Base-by-base conservation (phyloP, 257 asterid species). In the Nicotiana tomentosiformis region DNA sequence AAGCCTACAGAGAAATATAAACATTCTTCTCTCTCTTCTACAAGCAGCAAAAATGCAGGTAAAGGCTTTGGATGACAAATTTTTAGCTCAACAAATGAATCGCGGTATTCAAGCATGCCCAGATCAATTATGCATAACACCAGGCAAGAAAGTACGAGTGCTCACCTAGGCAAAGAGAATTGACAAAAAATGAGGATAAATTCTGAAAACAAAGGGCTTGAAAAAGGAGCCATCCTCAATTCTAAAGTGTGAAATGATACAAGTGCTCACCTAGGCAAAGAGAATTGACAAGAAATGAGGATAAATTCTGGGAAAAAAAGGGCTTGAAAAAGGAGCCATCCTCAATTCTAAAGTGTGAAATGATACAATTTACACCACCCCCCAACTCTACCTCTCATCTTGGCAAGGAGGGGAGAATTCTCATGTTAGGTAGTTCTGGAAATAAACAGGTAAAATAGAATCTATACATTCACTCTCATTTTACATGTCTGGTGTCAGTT, bases 141-240 rank as follows among this genome's bases (percentile, higher is more conserved):
- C 79, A 72, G 60, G 23, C 61, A 72, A 72, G 35, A 43, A 70
- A 46, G n/a, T 30, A 43, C 16, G 58, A n/a, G 37, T 43, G 58
- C 8, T 70, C 33, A 43, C 46, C 46, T 43, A 39, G 78, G 78
- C 20, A 3, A 43, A 70, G 58, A 43, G 35, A 70, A 43, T 3
- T n/a, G 78, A 5, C 78, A 70, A 55, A 78, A 43, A 61, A 32
- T 23, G 37, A 62, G 37, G 83, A 66, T 17, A 84, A 61, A 78
- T 55, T 17, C 61, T 53, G 30, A 68, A 32, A 66, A 23, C 26
- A 23, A 23, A 23, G 26, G 26, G 26, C 26, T 23, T 23, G 26
- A 23, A 23, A 23, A 23, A 23, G 26, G 26, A 23, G 26, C 26
- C 26, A 23, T 23, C 26, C 26, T 23, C 26, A 23, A 23, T 1